A percentile compares a stretch with the other conserved stretches of the same genome.
These are phyloP conservation scores for Musa beccarii DNA, from an alignment of 176 grass and related monocot genomes.

Conservation along the genomic window DNA sequence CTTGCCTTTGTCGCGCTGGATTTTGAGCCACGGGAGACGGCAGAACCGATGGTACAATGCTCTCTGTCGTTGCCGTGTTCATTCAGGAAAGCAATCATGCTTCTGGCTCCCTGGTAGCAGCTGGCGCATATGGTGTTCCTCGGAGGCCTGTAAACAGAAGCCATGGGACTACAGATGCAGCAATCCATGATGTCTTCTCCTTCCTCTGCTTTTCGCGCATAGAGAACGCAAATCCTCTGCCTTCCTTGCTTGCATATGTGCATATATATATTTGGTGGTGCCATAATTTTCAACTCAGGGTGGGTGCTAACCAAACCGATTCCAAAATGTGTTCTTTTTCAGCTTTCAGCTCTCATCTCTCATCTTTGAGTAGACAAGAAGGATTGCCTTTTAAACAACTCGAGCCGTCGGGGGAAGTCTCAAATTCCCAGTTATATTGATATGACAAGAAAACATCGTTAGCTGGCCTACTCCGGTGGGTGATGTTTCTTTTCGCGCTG, in stretches of 20 bases:
- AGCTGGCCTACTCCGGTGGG: too few species aligned
- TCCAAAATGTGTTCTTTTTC: not conserved
- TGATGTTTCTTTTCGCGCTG: too few species aligned
- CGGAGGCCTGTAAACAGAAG: conserved; percentile 52
- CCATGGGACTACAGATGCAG: conserved; percentile 83
- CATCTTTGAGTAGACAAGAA: not conserved
- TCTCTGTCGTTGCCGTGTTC: conserved; percentile 1
- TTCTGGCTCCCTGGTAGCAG: conserved; percentile 70
- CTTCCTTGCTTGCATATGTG: not conserved
- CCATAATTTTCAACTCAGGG: not conserved
- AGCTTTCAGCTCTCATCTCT: not conserved
- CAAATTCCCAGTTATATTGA: too few species aligned
- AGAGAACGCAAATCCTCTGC: conserved; percentile 11
- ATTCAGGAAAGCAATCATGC: conserved; percentile 48
- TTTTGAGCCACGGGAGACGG: conserved; percentile 16
- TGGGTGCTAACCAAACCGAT: not conserved
- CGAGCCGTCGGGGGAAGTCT: too few species aligned
- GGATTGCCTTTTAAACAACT: not conserved
- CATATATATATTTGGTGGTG: not conserved
- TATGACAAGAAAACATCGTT: too few species aligned
- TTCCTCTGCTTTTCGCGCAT: conserved; percentile 1
- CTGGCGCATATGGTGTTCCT: conserved; percentile 61
- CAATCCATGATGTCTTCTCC: conserved; percentile 52
- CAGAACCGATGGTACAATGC: not conserved
- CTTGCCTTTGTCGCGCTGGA: conserved; percentile 34